Evolutionary conservation across 768 basidiomycete genomes (phyloP), one percentile per base, ranked within the genome.

Genomic region (Termitomyces titanicus): DNA sequence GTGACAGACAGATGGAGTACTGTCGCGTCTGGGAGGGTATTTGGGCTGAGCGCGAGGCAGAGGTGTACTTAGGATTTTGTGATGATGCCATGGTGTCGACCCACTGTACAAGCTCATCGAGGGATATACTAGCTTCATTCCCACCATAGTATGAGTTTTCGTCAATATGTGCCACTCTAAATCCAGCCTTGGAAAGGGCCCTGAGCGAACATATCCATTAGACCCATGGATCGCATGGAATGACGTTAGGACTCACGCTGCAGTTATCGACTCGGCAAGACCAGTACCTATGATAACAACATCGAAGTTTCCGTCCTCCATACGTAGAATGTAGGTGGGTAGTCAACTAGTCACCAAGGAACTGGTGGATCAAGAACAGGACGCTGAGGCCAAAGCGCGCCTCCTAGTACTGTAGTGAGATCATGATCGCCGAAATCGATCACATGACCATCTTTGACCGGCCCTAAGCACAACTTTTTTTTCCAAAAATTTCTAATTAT

Each of bases 111-210:
- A 97, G 77, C 65, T 98, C 96, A 53, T 91, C 84, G 1, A 95
- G 73, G 0, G 89, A 86, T 25, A 98, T 68, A 24, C 85, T 88
- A 0, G 95, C 93, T 67, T 94, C 84, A 45, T 85, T 76, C 13
- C 79, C 86, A 43, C 95, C 96, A 63, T 98, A 98, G 68, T 93
- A 91, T 0, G 81, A 67, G 60, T 94, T 90, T 17, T 77, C 70
- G 68, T 98, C 96, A 58, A 98, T 71, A 61, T 98, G 96, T 0
- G 90, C 91, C 25, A 98, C 86, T 57, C 82, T 88, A 70, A 88
- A 85, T 42, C 94, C 93, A 47, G 90, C 84, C 70, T 93, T 94
- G 0, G 95, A 85, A 42, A 98, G 81, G 0, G 95, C 87, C 39
- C 95, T 98, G 70, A 22, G 34, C 22, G 18, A n/a, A 15, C 29